A percentile compares a stretch with the other conserved stretches of the same genome.
Evolutionary conservation across 306 rosid species (phyloP).

Genomic region (Quercus mongolica): DNA sequence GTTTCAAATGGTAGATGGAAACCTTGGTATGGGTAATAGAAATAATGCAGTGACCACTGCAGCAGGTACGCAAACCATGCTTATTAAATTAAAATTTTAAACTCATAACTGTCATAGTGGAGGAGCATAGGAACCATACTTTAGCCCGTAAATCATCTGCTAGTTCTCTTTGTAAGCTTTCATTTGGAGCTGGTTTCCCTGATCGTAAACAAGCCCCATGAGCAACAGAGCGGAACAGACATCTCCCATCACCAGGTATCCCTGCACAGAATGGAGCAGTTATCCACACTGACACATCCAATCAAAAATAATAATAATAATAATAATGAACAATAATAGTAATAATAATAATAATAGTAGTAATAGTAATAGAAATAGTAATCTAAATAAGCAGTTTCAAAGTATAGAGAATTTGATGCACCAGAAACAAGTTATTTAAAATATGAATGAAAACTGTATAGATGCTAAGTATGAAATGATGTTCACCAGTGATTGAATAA

Average conservation of each 20-base stretch:
- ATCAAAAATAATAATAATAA: background rate
- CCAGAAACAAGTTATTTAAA: background rate
- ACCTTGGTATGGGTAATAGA: background rate
- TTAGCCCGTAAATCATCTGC: conserved; percentile 73
- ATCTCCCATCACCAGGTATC: conserved; percentile 97
- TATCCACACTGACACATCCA: conserved; percentile 14
- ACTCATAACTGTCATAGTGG: background rate
- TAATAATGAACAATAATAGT: too few species aligned
- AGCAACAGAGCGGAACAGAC: conserved; percentile 89
- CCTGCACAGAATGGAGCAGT: conserved; percentile 45
- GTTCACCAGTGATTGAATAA: conserved; percentile 83
- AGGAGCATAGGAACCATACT: conserved; percentile 41
- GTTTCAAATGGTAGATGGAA: background rate
- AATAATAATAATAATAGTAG: too few species aligned
- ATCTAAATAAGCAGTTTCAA: background rate
- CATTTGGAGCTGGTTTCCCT: conserved; percentile 70
- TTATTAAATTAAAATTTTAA: background rate
- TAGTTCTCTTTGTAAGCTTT: conserved; percentile 62
- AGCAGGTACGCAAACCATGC: background rate
- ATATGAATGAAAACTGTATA: background rate
- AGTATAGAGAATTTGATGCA: background rate
- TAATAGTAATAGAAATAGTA: background rate
- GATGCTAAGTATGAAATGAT: conserved; percentile 1
- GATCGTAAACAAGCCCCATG: conserved; percentile 78
- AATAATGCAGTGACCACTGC: background rate